Base-by-base conservation (phyloP, 1,139 yeast species). In the Candida dubliniensis region DNA sequence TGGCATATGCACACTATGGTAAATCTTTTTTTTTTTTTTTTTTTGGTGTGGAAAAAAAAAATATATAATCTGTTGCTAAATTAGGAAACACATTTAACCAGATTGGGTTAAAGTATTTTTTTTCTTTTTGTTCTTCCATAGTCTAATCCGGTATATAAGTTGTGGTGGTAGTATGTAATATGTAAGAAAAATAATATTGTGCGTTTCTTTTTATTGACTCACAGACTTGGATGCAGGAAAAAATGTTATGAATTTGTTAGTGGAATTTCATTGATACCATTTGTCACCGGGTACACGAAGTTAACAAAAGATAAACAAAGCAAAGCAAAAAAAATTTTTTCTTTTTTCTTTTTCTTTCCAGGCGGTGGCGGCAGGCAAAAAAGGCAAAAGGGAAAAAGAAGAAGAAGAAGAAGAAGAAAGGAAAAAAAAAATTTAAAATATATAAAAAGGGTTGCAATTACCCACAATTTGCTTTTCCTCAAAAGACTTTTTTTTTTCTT, bases 401-500 rank as follows among this genome's bases (percentile, higher is more conserved):
- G n/a, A 30, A 30, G 12, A 30, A 30, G n/a, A n/a, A 30, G n/a
- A 30, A n/a, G n/a, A 30, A 30, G n/a, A 30, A 30, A 30, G n/a
- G 12, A 30, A 11, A 30, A n/a, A 30, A 30, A 30, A 30, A 30
- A 30, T 9, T 9, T 12, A 26, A 30, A 24, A n/a, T 15, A 38
- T 43, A 43, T 46, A 43, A 33, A 46, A 43, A 33, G 38, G 43
- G 38, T 31, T 31, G 14, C 18, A 35, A 15, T 35, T 43, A 36
- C 39, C 43, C 44, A 18, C 9, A 23, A 1, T 15, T 31, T 31
- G 31, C 38, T 31, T 30, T 30, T 34, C 32, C 35, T 32, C 13
- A 24, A n/a, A 31, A 30, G 32, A 35, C 34, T 43, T 30, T 42
- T 40, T 29, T 13, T 35, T 34, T 42, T 26, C 10, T 24, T 29